Evolutionary conservation across 768 basidiomycete species (phyloP), one percentile per base, ranked within the genome.

Genomic region (Termitomyces sp.): DNA sequence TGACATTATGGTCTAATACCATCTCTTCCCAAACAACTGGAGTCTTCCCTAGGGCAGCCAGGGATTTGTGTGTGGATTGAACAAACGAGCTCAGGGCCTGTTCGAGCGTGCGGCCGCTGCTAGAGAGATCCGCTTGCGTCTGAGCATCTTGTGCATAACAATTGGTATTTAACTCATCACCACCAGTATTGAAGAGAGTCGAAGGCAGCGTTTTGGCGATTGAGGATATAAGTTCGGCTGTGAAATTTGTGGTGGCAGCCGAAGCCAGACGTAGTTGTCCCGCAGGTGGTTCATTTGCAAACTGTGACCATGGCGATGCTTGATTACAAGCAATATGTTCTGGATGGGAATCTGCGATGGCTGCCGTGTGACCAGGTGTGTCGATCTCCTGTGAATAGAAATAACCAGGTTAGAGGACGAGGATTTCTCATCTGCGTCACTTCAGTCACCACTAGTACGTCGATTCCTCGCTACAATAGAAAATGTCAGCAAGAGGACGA

Each of bases 11-110:
- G 2, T 71, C 70, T 46, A 88, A 68, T 2, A 83, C 80, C 85
- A 89, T 86, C 66, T 90, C 87, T 72, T 94, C 84, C 88, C 89
- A 93, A 11, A 94, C 89, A 27, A 92, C 82, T 0, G 91, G 82
- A 0, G 81, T 88, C 71, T 92, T 93, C 0, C 85, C 85, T 8
- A 76, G 64, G 0, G 65, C 66, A 3, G 67, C 68, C 23, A 94
- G 68, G 2, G 81, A 77, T 0, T 63, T 63, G 62, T 92, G 91
- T 1, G 79, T 82, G 0, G 73, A 73, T 45, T 78, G 66, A 0
- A 81, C 81, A 63, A 93, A 93, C 1, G 62, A 62, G 59, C 79
- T 75, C 41, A 94, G 69, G 0, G 89, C 89, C 53, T 88, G 71
- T 35, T 82, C 75, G 10, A 94, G 64, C 0, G 83, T 88, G 64